Conservation (phyloP, 2,329 filamentous ascomycete genomes). For the Botrytis cinerea region DNA sequence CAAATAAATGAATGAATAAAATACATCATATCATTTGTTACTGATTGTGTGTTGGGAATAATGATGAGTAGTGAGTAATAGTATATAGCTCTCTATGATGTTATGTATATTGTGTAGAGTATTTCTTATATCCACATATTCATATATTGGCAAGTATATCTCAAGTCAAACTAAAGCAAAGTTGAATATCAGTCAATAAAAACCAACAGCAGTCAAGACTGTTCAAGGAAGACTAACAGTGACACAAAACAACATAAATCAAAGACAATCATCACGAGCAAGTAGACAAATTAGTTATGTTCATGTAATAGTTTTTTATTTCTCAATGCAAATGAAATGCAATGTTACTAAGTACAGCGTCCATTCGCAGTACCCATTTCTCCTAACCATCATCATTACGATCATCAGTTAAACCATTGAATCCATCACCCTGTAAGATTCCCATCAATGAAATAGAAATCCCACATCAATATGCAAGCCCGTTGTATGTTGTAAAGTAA, state of each 20-base stretch:
- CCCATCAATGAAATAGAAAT: not conserved
- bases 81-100: no score
- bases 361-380: not conserved
- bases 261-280: conserved; percentile 26
- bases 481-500: not conserved
- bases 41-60: no score
- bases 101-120: no score
- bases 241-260: not conserved
- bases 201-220: not conserved
- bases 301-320: conserved; percentile 1
- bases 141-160: not conserved
- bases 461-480: not conserved
- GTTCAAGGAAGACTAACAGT: not conserved
- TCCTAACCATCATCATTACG: conserved; percentile 15
- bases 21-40: no score
- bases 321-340: not conserved
- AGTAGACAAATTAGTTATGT: conserved; percentile 7
- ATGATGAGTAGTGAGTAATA: no score
- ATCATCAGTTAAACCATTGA: conserved; percentile 4
- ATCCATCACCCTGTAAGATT: not conserved
- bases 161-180: not conserved
- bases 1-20: no score
- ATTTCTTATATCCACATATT: not conserved
- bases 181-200: not conserved
- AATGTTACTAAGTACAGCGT: not conserved